Conservation (phyloP, 2,329 filamentous ascomycete species). For the Diplodia corticola region DNA sequence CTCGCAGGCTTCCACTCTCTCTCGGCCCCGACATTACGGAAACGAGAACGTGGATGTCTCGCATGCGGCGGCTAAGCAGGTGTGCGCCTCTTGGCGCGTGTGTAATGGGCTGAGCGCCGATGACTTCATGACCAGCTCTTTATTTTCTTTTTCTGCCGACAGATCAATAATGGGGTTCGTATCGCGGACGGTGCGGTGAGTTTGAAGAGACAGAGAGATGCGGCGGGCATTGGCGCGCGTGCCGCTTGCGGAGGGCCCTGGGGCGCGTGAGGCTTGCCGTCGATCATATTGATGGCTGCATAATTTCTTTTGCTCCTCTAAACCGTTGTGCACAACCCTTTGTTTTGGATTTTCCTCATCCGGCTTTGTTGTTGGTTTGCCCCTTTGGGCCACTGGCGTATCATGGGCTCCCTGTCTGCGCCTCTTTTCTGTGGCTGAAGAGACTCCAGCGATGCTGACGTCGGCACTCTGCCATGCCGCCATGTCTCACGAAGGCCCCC, state of each 20-base stretch:
- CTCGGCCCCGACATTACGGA: slow-evolving; percentile 9
- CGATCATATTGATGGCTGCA: slow-evolving; percentile 10
- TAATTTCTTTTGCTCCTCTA: not conserved
- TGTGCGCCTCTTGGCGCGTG: not conserved
- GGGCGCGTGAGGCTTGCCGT: not conserved
- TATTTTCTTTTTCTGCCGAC: not conserved
- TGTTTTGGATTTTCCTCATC: slow-evolving; percentile 6
- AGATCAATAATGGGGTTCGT: not conserved
- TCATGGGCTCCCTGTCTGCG: not conserved
- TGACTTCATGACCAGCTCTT: slow-evolving; percentile 9
- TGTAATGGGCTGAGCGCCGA: not conserved
- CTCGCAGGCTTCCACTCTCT: not conserved
- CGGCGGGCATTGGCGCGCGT: not conserved
- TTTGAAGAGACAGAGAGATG: not conserved
- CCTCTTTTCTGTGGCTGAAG: slow-evolving; percentile 5
- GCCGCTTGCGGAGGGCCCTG: not conserved
- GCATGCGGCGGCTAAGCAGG: not conserved
- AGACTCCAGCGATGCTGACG: not conserved
- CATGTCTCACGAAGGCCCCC: not conserved
- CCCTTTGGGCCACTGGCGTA: not conserved
- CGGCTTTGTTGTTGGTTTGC: not conserved
- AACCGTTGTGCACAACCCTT: not conserved
- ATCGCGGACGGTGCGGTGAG: slow-evolving; percentile 6
- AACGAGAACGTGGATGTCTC: slow-evolving; percentile 9
- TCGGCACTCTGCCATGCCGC: not conserved